Percentiles rank a stretch among this genome's conserved stretches.
Conservation (phyloP, 768 basidiomycete species). For the Termitomyces sp. region DNA sequence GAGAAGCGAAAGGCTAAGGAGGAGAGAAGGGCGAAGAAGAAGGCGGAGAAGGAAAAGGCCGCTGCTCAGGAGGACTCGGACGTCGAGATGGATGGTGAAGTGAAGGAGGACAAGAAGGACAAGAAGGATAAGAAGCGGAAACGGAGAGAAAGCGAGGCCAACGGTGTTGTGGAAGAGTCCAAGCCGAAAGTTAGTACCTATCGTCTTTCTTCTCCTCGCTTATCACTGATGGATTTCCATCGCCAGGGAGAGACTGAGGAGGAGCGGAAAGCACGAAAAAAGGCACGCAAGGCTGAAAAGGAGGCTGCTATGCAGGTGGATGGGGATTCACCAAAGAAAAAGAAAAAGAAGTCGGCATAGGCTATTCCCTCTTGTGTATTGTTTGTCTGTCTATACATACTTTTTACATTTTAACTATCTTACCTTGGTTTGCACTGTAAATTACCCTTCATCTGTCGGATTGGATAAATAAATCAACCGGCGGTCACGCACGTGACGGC, state of each 20-base stretch:
- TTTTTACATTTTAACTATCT: background rate
- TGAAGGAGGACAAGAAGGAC: conserved; percentile 26
- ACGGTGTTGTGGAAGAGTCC: conserved; percentile 33
- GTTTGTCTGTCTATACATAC: conserved; percentile 4
- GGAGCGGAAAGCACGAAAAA: conserved; percentile 76
- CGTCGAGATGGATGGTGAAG: conserved; percentile 38
- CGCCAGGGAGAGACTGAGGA: conserved; percentile 69
- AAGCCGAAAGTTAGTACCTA: conserved; percentile 33
- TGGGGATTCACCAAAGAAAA: conserved; percentile 50
- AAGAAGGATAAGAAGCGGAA: conserved; percentile 45
- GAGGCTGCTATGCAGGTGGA: conserved; percentile 41
- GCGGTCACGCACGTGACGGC: conserved; percentile 8
- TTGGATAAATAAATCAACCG: background rate
- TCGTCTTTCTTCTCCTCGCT: conserved; percentile 3
- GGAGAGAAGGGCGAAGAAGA: conserved; percentile 68
- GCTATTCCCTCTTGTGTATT: conserved; percentile 11
- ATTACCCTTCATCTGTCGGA: background rate
- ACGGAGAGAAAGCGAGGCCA: conserved; percentile 53
- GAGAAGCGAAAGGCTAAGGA: conserved; percentile 83
- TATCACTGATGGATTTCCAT: conserved; percentile 7
- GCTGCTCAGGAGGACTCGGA: conserved; percentile 25
- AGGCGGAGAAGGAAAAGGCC: conserved; percentile 42
- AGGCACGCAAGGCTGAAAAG: conserved; percentile 76
- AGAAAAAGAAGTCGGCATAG: conserved; percentile 50
- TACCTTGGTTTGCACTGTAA: background rate